Evolutionary conservation across 179 eudicot genomes (phyloP).

Genomic region (Pouteria campechiana): DNA sequence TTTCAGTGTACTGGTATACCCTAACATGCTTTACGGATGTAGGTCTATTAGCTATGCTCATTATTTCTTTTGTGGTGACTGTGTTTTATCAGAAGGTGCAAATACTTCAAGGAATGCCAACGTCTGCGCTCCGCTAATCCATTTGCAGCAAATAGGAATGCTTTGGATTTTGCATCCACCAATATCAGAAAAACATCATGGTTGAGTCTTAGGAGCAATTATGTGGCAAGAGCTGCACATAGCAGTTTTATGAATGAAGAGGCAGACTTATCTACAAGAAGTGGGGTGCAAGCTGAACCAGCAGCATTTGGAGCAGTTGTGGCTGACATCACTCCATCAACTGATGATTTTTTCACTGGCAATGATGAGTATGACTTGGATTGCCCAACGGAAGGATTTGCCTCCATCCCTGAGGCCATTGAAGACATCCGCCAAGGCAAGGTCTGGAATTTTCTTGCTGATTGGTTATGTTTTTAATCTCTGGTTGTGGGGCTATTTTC

Average conservation of each 20-base stretch:
- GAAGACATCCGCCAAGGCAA: conserved; percentile 85
- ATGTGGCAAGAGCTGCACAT: conserved; percentile 33
- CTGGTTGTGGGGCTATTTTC: no score
- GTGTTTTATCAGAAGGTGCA: conserved; percentile 12
- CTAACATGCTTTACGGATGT: neutral
- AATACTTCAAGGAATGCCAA: conserved; percentile 18
- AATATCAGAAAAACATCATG: conserved; percentile 17
- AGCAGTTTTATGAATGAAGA: conserved; percentile 51
- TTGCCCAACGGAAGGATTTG: conserved; percentile 60
- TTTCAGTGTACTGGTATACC: neutral
- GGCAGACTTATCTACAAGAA: conserved; percentile 30
- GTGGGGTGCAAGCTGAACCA: conserved; percentile 45
- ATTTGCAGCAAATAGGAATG: conserved; percentile 21
- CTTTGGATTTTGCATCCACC: conserved; percentile 18
- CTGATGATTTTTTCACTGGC: conserved; percentile 28
- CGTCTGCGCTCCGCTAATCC: conserved; percentile 21
- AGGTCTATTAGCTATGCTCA: neutral
- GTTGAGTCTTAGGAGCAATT: conserved; percentile 15
- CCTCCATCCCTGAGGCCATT: conserved; percentile 74
- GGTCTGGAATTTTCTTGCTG: conserved; percentile 18
- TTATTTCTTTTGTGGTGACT: neutral
- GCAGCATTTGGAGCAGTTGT: conserved; percentile 46
- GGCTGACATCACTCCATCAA: conserved; percentile 47
- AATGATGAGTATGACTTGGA: conserved; percentile 57
- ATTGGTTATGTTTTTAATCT: conserved; percentile 9